phyloP scores from a whole-genome alignment of 1,284 basidiomycete species.

The Cryptococcus sp. region DNA sequence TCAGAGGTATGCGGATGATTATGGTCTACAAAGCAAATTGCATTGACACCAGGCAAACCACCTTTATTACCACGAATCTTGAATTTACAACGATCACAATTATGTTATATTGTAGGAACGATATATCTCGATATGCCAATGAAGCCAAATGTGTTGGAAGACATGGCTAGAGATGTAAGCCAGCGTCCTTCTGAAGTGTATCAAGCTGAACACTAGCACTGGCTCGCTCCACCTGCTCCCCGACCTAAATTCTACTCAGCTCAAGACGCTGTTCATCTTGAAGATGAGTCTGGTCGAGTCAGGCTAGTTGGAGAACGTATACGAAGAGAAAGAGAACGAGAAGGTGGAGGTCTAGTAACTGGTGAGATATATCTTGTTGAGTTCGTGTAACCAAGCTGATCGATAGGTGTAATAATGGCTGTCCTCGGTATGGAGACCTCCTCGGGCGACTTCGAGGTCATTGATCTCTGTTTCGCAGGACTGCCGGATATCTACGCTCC shows the following conservation, averaged over 20 bases:
- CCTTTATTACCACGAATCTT: slow-evolving; percentile 76
- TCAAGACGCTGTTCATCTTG: slow-evolving; percentile 79
- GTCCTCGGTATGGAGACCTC: slow-evolving; percentile 85
- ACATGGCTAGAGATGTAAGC: slow-evolving; percentile 84
- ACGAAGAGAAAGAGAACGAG: slow-evolving; percentile 47
- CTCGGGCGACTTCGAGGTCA: slow-evolving; percentile 87
- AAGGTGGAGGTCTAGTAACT: slow-evolving; percentile 65
- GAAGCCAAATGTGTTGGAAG: slow-evolving; percentile 94
- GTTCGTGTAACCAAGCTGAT: slow-evolving; percentile 1
- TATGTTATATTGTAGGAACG: slow-evolving; percentile 90
- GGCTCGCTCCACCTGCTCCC: slow-evolving; percentile 76
- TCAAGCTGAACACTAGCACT: slow-evolving; percentile 58
- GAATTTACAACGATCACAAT: slow-evolving; percentile 75
- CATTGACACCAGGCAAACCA: slow-evolving; percentile 57
- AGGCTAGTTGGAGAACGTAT: slow-evolving; percentile 70
- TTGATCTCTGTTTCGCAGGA: slow-evolving; percentile 82
- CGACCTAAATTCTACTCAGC: slow-evolving; percentile 68
- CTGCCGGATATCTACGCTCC: slow-evolving; percentile 60
- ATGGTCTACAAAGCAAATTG: neutral
- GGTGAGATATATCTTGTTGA: slow-evolving; percentile 42
- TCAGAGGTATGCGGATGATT: slow-evolving; percentile 55
- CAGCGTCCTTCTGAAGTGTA: neutral
- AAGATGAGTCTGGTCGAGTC: slow-evolving; percentile 93
- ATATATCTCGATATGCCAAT: slow-evolving; percentile 97
- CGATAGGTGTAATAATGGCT: slow-evolving; percentile 73